phyloP scores from a whole-genome alignment of 2,329 filamentous ascomycete species.

The Reticulascus tulasneorum region DNA sequence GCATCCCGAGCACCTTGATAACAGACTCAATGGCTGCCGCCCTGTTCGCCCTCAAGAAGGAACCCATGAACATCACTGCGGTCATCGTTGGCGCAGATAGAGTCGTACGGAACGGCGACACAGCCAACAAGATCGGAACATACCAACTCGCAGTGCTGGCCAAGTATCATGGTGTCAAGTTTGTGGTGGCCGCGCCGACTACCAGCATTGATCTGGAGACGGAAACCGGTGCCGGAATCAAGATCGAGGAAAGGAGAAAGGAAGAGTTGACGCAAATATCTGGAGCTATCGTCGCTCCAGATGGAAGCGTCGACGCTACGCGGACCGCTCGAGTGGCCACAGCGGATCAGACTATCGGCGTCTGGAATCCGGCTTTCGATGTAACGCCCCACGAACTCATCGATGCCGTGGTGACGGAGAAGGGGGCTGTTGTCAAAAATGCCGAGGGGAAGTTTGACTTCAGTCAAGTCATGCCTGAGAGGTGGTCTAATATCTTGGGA shows the following conservation, averaged over 20 bases:
- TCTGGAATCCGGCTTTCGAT: constrained; percentile 98
- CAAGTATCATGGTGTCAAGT: constrained; percentile 82
- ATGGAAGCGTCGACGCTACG: constrained; percentile 59
- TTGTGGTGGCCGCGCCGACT: constrained; percentile 89
- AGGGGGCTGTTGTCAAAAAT: constrained; percentile 78
- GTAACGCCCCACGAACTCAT: constrained; percentile 87
- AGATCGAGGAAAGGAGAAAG: constrained; percentile 81
- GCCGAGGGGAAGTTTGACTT: constrained; percentile 67
- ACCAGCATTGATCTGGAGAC: constrained; percentile 90
- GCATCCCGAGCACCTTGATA: constrained; percentile 85
- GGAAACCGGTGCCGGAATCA: constrained; percentile 70
- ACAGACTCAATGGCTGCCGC: constrained; percentile 96
- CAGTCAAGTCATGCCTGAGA: constrained; percentile 50
- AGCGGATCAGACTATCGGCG: constrained; percentile 70
- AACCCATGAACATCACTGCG: constrained; percentile 67
- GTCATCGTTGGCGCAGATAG: constrained; percentile 94
- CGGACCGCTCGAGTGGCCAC: constrained; percentile 72
- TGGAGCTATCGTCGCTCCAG: constrained; percentile 65
- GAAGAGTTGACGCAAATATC: constrained; percentile 82
- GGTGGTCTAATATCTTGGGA: constrained; percentile 46
- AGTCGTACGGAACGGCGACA: constrained; percentile 94
- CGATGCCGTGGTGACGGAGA: constrained; percentile 91
- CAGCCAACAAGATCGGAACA: constrained; percentile 97
- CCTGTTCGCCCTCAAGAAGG: constrained; percentile 63
- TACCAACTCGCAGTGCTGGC: constrained; percentile 91